Percentiles rank a stretch among this genome's conserved stretches.
Evolutionary conservation across 148 eudicot genomes (phyloP).

Genomic region (Diospyros kaki): DNA sequence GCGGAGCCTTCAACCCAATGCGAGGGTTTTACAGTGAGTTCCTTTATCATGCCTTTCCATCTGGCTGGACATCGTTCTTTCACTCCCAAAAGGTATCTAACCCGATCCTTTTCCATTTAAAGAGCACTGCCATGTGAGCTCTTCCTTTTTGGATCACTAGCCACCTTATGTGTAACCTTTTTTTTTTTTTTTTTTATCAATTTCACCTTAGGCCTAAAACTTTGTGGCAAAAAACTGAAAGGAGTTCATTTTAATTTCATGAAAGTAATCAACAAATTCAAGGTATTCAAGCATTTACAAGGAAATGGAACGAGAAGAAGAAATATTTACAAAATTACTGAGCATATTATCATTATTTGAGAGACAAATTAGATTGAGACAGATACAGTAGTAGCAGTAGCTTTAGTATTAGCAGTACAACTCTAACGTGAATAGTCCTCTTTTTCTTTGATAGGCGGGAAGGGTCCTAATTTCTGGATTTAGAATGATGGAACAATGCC

Average conservation of each 20-base stretch:
- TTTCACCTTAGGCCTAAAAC: neutral
- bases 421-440: neutral
- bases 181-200: neutral
- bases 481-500: constrained; percentile 55
- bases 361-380: constrained; percentile 11
- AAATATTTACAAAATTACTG: constrained; percentile 9
- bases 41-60: constrained; percentile 7
- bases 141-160: neutral
- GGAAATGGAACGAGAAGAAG: neutral
- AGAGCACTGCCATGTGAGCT: neutral
- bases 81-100: constrained; percentile 3
- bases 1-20: neutral
- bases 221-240: neutral
- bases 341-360: neutral
- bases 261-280: neutral
- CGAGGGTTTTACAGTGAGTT: neutral
- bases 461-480: neutral
- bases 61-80: constrained; percentile 11
- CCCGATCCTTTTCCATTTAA: neutral
- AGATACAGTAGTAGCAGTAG: constrained; percentile 8
- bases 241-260: neutral
- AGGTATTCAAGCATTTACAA: constrained; percentile 4
- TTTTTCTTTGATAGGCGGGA: neutral
- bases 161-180: neutral
- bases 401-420: constrained; percentile 11